Conservation (phyloP, 2,329 filamentous ascomycete species). For the Aaosphaeria arxii region DNA sequence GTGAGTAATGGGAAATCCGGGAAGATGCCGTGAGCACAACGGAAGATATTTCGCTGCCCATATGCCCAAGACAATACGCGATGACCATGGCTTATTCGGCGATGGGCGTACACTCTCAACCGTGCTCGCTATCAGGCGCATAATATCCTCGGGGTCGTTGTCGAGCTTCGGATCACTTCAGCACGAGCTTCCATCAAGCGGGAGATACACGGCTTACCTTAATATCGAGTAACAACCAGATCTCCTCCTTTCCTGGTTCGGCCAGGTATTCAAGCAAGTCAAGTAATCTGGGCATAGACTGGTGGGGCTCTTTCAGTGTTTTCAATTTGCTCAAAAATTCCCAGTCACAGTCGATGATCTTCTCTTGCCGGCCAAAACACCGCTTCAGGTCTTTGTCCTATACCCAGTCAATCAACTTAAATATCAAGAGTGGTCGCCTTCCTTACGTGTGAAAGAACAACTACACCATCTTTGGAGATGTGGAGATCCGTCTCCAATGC, state of each 20-base stretch:
- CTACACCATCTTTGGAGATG: slow-evolving; percentile 75
- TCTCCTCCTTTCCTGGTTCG: slow-evolving; percentile 59
- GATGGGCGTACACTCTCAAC: slow-evolving; percentile 52
- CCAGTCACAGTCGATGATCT: slow-evolving; percentile 75
- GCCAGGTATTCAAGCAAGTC: slow-evolving; percentile 74
- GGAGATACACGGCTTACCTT: slow-evolving; percentile 57
- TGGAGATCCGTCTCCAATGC: slow-evolving; percentile 89
- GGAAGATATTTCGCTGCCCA: slow-evolving; percentile 77
- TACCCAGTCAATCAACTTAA: slow-evolving; percentile 5
- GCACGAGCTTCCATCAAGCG: not conserved
- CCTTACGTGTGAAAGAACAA: slow-evolving; percentile 78
- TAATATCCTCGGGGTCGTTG: slow-evolving; percentile 67
- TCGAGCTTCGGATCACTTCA: slow-evolving; percentile 52
- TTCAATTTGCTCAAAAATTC: slow-evolving; percentile 65
- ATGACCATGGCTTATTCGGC: slow-evolving; percentile 59
- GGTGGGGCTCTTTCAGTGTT: slow-evolving; percentile 65
- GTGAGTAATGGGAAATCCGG: slow-evolving; percentile 62
- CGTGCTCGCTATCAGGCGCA: slow-evolving; percentile 64
- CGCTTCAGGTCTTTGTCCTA: slow-evolving; percentile 74
- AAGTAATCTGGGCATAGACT: slow-evolving; percentile 68
- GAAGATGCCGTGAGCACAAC: slow-evolving; percentile 60
- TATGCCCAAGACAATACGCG: slow-evolving; percentile 74
- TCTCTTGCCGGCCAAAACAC: slow-evolving; percentile 74
- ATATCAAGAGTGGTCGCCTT: not conserved
- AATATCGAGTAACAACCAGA: slow-evolving; percentile 86